Percentiles rank a stretch among this genome's conserved stretches.
Conservation (phyloP, 169 alveolate genomes). For the Plasmodium inui region DNA sequence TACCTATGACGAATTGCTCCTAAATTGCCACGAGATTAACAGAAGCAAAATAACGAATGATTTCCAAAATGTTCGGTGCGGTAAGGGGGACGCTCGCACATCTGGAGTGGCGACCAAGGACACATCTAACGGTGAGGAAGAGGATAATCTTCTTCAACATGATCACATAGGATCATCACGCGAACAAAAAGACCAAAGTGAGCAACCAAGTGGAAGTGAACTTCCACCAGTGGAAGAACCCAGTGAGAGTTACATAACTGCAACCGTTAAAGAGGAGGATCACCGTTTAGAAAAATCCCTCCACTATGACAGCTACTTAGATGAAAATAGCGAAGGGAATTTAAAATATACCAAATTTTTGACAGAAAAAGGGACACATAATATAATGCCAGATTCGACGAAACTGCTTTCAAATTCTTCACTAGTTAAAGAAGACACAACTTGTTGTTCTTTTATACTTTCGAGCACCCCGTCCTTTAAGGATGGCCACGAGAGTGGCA, state of each 20-base stretch:
- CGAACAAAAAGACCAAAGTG: not conserved
- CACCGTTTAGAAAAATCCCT: not conserved
- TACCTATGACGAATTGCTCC: constrained; percentile 39
- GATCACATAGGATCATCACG: not conserved
- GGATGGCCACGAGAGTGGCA: not conserved
- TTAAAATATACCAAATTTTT: not conserved
- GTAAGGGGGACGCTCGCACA: not conserved
- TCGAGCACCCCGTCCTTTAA: not conserved
- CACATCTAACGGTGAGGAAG: not conserved
- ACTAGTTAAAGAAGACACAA: not conserved
- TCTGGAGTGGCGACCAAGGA: not conserved
- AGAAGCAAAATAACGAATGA: constrained; percentile 34
- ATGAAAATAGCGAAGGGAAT: not conserved
- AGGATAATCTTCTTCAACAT: not conserved
- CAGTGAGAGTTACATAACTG: not conserved
- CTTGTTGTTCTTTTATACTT: not conserved
- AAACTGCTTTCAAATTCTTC: not conserved
- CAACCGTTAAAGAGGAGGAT: not conserved
- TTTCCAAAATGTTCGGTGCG: constrained; percentile 5
- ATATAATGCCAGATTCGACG: not conserved
- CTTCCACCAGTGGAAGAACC: not conserved
- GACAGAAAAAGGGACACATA: not conserved
- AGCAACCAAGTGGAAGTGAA: not conserved
- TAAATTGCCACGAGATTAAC: constrained; percentile 37
- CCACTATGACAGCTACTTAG: not conserved